A percentile compares a stretch with the other conserved stretches of the same genome.
Conservation (phyloP, 2,329 filamentous ascomycete species). For the Aspergillus sp. region DNA sequence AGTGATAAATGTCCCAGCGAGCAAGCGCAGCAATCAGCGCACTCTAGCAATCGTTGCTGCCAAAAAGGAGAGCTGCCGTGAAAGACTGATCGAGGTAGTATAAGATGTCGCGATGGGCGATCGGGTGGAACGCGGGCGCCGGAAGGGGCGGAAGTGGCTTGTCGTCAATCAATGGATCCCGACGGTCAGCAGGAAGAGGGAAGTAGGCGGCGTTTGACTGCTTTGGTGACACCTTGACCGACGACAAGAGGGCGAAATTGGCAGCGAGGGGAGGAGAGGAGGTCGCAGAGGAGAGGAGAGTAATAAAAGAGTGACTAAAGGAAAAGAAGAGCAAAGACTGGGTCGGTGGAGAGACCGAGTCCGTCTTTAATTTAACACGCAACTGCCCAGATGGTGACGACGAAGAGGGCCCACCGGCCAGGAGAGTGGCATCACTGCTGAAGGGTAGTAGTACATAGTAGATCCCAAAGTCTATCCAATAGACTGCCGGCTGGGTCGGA, state of each 20-base stretch:
- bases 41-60: background rate
- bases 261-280: background rate
- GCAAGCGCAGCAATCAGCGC: background rate
- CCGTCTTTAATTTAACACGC: background rate
- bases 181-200: background rate
- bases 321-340: background rate
- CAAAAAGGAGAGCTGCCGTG: background rate
- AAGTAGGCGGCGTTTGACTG: background rate
- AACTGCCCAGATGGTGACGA: slow-evolving; percentile 1
- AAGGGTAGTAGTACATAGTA: background rate
- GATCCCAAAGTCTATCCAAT: slow-evolving; percentile 2
- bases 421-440: background rate
- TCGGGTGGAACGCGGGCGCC: slow-evolving; percentile 3
- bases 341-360: background rate
- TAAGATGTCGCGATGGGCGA: background rate
- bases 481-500: background rate
- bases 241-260: background rate
- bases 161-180: background rate
- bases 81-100: background rate
- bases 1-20: background rate
- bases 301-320: background rate
- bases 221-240: background rate
- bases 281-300: too few relatives aligned
- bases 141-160: slow-evolving; percentile 22
- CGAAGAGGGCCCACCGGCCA: background rate